Evolutionary conservation across 179 eudicot species (phyloP).

Genomic region (Drosera spatulata): DNA sequence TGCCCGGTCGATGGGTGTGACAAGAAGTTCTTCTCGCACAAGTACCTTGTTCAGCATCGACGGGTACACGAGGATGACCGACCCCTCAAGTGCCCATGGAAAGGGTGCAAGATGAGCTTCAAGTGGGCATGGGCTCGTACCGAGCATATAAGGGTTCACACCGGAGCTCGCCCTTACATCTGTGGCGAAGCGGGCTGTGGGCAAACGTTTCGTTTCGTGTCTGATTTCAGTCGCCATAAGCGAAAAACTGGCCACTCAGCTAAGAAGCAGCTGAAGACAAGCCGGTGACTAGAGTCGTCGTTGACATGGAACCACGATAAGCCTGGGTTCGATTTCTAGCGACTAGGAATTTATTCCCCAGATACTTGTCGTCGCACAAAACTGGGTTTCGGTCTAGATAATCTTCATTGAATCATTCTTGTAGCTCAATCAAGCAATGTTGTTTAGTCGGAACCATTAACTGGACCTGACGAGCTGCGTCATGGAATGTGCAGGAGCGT

Average conservation of each 20-base stretch:
- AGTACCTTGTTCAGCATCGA: slow-evolving; percentile 87
- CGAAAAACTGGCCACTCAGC: slow-evolving; percentile 88
- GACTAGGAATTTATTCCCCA: too few species aligned
- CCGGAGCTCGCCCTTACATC: slow-evolving; percentile 87
- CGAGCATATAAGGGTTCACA: slow-evolving; percentile 90
- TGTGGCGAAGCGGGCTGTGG: slow-evolving; percentile 79
- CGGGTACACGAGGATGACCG: slow-evolving; percentile 93
- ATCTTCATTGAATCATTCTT: too few species aligned
- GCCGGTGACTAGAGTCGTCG: too few species aligned
- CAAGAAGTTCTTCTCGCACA: slow-evolving; percentile 93
- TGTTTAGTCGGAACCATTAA: too few species aligned
- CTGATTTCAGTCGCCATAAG: slow-evolving; percentile 98
- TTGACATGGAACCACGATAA: too few species aligned
- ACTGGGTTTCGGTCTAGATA: too few species aligned
- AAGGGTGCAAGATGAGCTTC: slow-evolving; percentile 91
- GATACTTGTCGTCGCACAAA: too few species aligned
- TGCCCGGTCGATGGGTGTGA: slow-evolving; percentile 92
- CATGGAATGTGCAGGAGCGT: too few species aligned
- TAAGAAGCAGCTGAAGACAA: slow-evolving; percentile 29
- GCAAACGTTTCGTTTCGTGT: slow-evolving; percentile 89
- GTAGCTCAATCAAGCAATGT: too few species aligned
- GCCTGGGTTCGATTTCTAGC: too few species aligned
- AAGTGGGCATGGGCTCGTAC: slow-evolving; percentile 99
- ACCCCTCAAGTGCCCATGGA: slow-evolving; percentile 96
- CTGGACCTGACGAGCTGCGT: too few species aligned